Evolutionary conservation across 306 rosid genomes (phyloP).

Genomic region (Dalbergia oliveri): DNA sequence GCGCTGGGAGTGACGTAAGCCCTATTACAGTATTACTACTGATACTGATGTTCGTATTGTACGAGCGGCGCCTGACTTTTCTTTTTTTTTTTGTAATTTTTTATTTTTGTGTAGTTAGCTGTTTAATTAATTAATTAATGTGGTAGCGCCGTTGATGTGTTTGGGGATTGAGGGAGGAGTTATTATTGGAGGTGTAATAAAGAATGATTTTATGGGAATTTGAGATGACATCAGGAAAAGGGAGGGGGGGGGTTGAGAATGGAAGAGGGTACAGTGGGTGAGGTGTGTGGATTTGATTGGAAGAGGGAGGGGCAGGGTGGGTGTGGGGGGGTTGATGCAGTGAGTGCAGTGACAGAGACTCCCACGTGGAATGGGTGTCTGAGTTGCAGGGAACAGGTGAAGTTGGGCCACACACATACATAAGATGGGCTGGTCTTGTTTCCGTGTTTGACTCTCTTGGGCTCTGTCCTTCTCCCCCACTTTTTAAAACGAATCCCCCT

Average conservation of each 20-base stretch:
- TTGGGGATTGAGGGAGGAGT: conserved; percentile 21
- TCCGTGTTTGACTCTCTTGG: conserved; percentile 69
- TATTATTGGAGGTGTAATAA: background rate
- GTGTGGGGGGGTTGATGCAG: conserved; percentile 33
- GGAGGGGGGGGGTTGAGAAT: background rate
- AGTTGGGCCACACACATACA: conserved; percentile 49
- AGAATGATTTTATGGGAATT: conserved; percentile 21
- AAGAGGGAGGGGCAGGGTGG: background rate
- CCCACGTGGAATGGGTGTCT: conserved; percentile 86
- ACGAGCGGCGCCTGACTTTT: conserved; percentile 63
- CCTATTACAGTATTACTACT: conserved; percentile 50
- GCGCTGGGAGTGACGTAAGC: conserved; percentile 65
- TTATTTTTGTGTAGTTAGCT: too few species aligned
- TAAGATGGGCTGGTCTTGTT: conserved; percentile 46
- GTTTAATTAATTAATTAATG: background rate
- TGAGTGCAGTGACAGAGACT: conserved; percentile 47
- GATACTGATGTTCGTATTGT: background rate
- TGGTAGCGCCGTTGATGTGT: too few species aligned
- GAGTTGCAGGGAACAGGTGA: conserved; percentile 75
- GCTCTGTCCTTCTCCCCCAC: conserved; percentile 19
- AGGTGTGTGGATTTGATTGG: background rate
- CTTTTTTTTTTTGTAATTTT: background rate
- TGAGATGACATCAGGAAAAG: conserved; percentile 23
- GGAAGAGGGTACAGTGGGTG: conserved; percentile 23
- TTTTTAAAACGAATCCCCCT: background rate